These are phyloP conservation scores for Cyberlindnera maritima DNA, from an alignment of 805 yeast species.

Conservation along the genomic window DNA sequence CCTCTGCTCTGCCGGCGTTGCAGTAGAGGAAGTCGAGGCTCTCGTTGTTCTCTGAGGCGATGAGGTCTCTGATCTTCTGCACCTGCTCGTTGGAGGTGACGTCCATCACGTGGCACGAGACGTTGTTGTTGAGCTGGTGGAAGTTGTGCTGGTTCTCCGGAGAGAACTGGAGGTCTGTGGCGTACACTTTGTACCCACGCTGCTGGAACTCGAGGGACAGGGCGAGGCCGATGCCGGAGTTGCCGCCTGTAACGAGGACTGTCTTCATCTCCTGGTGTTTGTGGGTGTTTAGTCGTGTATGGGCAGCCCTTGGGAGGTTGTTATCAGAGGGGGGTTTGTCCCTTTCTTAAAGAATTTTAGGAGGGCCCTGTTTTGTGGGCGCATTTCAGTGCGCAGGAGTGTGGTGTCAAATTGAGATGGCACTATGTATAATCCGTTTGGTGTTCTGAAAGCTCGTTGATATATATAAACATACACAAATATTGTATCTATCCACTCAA, in stretches of 20 bases:
- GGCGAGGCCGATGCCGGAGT: slow-evolving; percentile 56
- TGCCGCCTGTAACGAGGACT: slow-evolving; percentile 60
- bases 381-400: no score
- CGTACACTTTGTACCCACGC: slow-evolving; percentile 39
- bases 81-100: slow-evolving; percentile 34
- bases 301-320: no score
- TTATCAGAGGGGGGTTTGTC: no score
- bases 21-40: slow-evolving; percentile 39
- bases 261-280: slow-evolving; percentile 1
- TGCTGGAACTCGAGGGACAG: slow-evolving; percentile 43
- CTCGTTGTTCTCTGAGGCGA: slow-evolving; percentile 29
- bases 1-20: slow-evolving; percentile 37
- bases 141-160: slow-evolving; percentile 29
- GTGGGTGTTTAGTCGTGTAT: no score
- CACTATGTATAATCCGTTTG: no score
- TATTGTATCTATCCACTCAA: no score
- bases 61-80: slow-evolving; percentile 21
- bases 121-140: background rate
- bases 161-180: slow-evolving; percentile 32
- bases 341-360: background rate
- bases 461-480: no score
- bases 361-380: background rate
- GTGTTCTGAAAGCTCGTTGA: no score
- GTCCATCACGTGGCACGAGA: slow-evolving; percentile 28
- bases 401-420: no score